Conservation (phyloP, 257 asterid genomes). For the Solanum pennellii region DNA sequence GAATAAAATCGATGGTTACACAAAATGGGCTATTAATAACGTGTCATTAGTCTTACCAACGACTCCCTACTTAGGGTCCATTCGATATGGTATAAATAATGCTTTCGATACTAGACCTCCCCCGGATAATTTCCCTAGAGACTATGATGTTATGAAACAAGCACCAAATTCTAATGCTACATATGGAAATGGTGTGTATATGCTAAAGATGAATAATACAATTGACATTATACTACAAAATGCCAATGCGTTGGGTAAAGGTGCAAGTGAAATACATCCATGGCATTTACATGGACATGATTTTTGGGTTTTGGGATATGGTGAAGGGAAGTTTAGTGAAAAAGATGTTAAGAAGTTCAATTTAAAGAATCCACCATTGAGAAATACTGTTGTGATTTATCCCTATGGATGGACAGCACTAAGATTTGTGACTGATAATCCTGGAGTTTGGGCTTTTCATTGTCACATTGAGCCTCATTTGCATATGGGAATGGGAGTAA, state of each 20-base stretch:
- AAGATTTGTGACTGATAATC: conserved; percentile 67
- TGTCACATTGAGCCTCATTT: conserved; percentile 75
- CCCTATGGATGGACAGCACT: conserved; percentile 87
- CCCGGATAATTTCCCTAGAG: conserved; percentile 12
- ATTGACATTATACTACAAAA: conserved; percentile 67
- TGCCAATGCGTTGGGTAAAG: conserved; percentile 42
- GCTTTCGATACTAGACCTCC: conserved; percentile 37
- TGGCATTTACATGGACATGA: conserved; percentile 93
- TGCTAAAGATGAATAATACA: conserved; percentile 36
- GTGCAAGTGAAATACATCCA: conserved; percentile 78
- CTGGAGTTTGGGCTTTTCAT: conserved; percentile 87
- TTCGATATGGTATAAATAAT: conserved; percentile 13
- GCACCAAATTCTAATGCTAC: conserved; percentile 46
- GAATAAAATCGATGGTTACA: conserved; percentile 46
- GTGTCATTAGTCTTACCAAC: conserved; percentile 51
- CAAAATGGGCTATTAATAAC: conserved; percentile 75
- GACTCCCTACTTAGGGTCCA: conserved; percentile 66
- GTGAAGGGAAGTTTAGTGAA: conserved; percentile 52
- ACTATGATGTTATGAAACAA: conserved; percentile 42
- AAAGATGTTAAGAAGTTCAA: conserved; percentile 36
- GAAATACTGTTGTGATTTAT: conserved; percentile 55
- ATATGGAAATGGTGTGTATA: conserved; percentile 48
- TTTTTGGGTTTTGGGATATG: conserved; percentile 72
- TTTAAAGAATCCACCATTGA: conserved; percentile 51
- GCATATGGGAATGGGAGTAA: conserved; percentile 78